These are phyloP conservation scores for Aquanectria penicillioides DNA, from an alignment of 2,329 filamentous ascomycete genomes.

Conservation along the genomic window DNA sequence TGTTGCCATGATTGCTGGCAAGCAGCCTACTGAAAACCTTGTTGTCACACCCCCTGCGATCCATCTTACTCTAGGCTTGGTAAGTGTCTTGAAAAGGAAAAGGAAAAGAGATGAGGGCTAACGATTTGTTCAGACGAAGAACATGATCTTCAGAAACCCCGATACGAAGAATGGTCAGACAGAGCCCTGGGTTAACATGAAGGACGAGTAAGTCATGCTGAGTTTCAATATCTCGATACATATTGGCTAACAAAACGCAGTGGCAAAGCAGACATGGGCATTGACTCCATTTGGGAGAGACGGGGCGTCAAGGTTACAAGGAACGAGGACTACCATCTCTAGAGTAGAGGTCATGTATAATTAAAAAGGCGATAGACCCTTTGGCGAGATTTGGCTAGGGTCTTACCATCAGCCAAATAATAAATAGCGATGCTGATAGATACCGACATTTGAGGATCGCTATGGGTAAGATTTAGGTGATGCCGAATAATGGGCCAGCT, in stretches of 20 bases:
- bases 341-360: background rate
- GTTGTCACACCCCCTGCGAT: conserved; percentile 34
- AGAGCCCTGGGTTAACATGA: conserved; percentile 32
- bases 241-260: conserved; percentile 13
- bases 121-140: conserved; percentile 29
- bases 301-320: conserved; percentile 30
- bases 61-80: conserved; percentile 36
- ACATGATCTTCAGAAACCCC: conserved; percentile 40
- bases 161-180: conserved; percentile 26
- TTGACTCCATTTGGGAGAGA: conserved; percentile 36
- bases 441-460: too few relatives aligned
- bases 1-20: conserved; percentile 30
- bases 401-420: too few relatives aligned
- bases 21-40: conserved; percentile 21
- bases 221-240: background rate
- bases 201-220: conserved; percentile 38
- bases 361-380: background rate
- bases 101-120: background rate
- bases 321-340: conserved; percentile 38
- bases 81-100: background rate
- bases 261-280: conserved; percentile 35
- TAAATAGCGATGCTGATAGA: too few relatives aligned
- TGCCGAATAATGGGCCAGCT: too few relatives aligned
- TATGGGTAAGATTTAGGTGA: too few relatives aligned
- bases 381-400: too few relatives aligned